Base-by-base conservation (phyloP, 495 filamentous ascomycete species). In the Mycothermus thermophilus region DNA sequence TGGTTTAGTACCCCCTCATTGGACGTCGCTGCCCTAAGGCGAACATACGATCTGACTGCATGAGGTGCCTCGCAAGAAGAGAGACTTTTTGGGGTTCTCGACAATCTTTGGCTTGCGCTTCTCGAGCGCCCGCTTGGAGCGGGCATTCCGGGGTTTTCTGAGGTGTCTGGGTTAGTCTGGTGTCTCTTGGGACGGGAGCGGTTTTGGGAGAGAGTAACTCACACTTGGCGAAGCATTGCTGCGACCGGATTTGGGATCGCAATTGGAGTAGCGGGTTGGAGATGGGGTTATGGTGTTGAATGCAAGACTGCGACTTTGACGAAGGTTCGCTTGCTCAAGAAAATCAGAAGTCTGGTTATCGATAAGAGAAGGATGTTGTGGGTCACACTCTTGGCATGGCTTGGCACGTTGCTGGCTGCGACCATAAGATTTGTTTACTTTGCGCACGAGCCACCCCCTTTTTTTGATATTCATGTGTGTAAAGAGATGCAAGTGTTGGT, bases 41-140 rank as follows among this genome's bases (percentile, higher is more conserved):
- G 19, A 14, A 5, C 3, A 25, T 27, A 82, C 64, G 21, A 86
- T 59, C 40, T 82, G 69, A 10, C 79, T 84, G 50, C 79, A 83
- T 54, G 75, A 79, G 28, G 80, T 82, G 43, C 83, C 83, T 41
- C 80, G 79, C 43, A 97, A 73, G 50, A 96, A 74, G 24, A 97
- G 75, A 30, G 81, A 77, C 29, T 66, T 79, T 62, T 93, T 94
- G 32, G 83, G 72, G 55, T 87, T 83, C 64, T 97, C 90, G 56
- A 77, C 63, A 33, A 70, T 57, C 56, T 94, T 92, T n/a, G 92
- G 83, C 42, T 77, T 85, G 43, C 79, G 77, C 58, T 87, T 83
- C 54, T 92, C 90, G 48, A 94, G 76, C 32, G 80, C 82, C 37
- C 90, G 79, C 68, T 88, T 92, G 26, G 83, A 88, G 67, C 90